Conservation (phyloP, 371 early-diverging fungal species). For the Cladochytrium tenue region DNA sequence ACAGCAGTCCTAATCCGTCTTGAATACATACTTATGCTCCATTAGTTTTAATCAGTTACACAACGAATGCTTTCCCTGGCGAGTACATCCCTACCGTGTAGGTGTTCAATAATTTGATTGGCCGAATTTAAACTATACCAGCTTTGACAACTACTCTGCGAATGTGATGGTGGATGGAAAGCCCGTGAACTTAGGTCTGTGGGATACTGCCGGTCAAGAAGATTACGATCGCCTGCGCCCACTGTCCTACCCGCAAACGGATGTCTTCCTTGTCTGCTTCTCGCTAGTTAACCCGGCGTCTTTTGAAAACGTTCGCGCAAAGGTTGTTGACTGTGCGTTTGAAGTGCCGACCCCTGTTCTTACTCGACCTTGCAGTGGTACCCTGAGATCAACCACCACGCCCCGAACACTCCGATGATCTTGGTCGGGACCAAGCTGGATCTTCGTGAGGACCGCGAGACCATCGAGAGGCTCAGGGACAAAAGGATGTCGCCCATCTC, state of each 20-base stretch:
- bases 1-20: neutral
- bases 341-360: neutral
- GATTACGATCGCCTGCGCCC: conserved; percentile 95
- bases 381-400: conserved; percentile 94
- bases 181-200: conserved; percentile 70
- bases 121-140: neutral
- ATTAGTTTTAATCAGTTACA: conserved; percentile 85
- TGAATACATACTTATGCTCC: neutral
- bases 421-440: conserved; percentile 99
- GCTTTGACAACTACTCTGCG: conserved; percentile 77
- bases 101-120: conserved; percentile 19
- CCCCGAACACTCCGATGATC: conserved; percentile 92
- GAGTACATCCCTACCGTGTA: conserved; percentile 98
- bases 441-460: conserved; percentile 90
- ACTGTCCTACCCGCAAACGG: conserved; percentile 80
- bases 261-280: conserved; percentile 78
- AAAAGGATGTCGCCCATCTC: conserved; percentile 90
- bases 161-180: conserved; percentile 68
- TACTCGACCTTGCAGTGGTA: conserved; percentile 67
- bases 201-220: conserved; percentile 92
- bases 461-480: conserved; percentile 80
- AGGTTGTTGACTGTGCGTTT: conserved; percentile 41
- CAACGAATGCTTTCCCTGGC: conserved; percentile 95
- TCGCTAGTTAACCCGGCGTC: conserved; percentile 66
- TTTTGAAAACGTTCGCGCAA: conserved; percentile 71